phyloP scores from a whole-genome alignment of 2,329 filamentous ascomycete genomes.

The Trichoderma aggressivum region DNA sequence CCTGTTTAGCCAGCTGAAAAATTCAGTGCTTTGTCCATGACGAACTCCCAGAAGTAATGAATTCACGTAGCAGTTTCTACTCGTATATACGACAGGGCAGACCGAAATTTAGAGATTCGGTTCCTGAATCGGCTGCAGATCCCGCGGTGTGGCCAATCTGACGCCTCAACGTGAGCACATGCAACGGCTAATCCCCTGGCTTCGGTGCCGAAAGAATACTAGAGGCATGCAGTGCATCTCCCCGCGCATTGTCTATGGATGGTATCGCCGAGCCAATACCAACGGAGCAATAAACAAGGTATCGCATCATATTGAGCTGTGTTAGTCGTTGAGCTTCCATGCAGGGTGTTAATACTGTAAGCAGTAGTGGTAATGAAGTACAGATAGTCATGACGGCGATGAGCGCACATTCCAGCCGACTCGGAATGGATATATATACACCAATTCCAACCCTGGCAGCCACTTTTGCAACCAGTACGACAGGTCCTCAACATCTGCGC shows the following conservation, averaged over 20 bases:
- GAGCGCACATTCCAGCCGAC: not conserved
- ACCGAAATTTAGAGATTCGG: not conserved
- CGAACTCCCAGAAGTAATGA: not conserved
- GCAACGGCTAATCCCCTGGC: conserved; percentile 1
- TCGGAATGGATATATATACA: not conserved
- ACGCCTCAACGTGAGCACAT: not conserved
- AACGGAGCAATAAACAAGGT: not conserved
- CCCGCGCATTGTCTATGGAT: not conserved
- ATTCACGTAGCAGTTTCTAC: not conserved
- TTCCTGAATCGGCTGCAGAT: conserved; percentile 8
- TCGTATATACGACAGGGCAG: not conserved
- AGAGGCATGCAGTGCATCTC: conserved; percentile 2
- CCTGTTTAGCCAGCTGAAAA: not conserved
- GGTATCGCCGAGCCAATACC: not conserved
- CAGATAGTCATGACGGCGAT: not conserved
- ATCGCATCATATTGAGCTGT: not conserved
- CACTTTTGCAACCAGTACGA: not conserved
- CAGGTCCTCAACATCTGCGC: not conserved
- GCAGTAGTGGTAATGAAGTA: not conserved
- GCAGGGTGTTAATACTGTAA: not conserved
- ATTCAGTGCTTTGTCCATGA: not conserved
- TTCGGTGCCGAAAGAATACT: conserved; percentile 11
- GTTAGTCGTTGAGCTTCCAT: not conserved
- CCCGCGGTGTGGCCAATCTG: not conserved
- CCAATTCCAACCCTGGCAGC: not conserved